Evolutionary conservation across 164 flowering plant species (phyloP).

Genomic region (Liriodendron chinense): DNA sequence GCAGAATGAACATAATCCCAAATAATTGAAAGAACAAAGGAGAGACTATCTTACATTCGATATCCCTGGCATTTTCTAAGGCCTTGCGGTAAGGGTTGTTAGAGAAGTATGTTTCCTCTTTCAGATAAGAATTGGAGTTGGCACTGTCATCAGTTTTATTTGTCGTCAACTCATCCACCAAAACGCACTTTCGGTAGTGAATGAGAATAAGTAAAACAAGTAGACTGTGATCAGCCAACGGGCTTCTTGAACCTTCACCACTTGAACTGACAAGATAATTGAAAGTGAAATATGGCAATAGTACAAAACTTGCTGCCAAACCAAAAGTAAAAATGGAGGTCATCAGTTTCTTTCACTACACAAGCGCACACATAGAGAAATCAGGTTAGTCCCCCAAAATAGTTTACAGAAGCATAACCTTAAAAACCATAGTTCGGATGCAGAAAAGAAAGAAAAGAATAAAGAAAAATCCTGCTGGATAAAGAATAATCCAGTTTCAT

Average conservation of each 20-base stretch:
- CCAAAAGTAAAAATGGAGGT: conserved; percentile 10
- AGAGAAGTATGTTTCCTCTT: conserved; percentile 44
- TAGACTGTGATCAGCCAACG: conserved; percentile 75
- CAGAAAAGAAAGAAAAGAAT: too few relatives aligned
- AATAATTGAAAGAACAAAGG: background rate
- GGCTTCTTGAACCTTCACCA: conserved; percentile 62
- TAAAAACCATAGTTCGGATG: background rate
- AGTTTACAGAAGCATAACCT: background rate
- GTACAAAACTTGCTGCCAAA: conserved; percentile 75
- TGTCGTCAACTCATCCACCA: conserved; percentile 31
- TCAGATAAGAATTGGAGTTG: conserved; percentile 44
- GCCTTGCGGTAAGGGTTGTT: conserved; percentile 79
- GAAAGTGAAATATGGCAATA: conserved; percentile 56
- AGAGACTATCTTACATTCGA: conserved; percentile 63
- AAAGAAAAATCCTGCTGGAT: background rate
- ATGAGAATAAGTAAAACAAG: conserved; percentile 71
- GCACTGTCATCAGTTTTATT: conserved; percentile 37
- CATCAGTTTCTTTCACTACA: conserved; percentile 13
- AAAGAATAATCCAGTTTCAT: too few relatives aligned
- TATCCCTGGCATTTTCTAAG: conserved; percentile 75
- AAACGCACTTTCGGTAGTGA: conserved; percentile 65
- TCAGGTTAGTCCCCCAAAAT: background rate
- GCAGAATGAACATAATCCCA: background rate
- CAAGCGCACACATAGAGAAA: background rate
- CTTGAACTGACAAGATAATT: conserved; percentile 63